Base-by-base conservation (phyloP, 2,329 filamentous ascomycete species). In the Triangularia setosa region DNA sequence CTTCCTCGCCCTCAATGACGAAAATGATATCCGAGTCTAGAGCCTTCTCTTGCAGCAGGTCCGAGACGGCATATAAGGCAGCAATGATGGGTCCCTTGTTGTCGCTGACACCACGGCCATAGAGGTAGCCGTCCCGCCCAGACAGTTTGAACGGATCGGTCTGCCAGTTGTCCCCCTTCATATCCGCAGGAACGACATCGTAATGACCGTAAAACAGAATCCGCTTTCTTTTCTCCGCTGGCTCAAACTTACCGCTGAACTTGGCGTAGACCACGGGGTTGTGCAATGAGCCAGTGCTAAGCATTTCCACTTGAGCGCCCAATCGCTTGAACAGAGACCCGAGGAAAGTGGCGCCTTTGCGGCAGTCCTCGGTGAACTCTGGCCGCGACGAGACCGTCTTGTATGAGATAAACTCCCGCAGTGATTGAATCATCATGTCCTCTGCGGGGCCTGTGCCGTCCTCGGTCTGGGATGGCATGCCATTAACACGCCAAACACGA, bases 131-230 rank as follows among this genome's bases (percentile, higher is more conserved):
- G 71, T 97, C 93, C 63, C 92, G 87, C 3, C 95, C 95, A 59
- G 90, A 90, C 73, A 98, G 84, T n/a, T 89, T 84, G 74, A 98
- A 99, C 0, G 95, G 96, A 68, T 98, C 91, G 1, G 87, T 88
- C 44, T 86, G 84, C 95, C 95, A 99, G 69, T 92, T 94, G 40
- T 86, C 85, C 64, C 89, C 87, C 67, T 90, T 90, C 40, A 90
- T 88, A 69, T 97, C 92, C 0, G 95, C 95, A 0, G 93, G 86
- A 3, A 99, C 95, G 2, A 99, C 93, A 73, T 99, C 95, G 79
- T 99, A 99, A 75, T 99, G 95, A 0, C 96, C 95, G 73, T 99
- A 99, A 75, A 99, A 99, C 0, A 99, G 80, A 8, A 98, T 91
- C 28, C 92, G 93, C 78, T 95, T 97, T 18, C 91, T 85, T 25